Evolutionary conservation across 2,329 filamentous ascomycete genomes (phyloP).

Genomic region (Diaporthe citriasiana): DNA sequence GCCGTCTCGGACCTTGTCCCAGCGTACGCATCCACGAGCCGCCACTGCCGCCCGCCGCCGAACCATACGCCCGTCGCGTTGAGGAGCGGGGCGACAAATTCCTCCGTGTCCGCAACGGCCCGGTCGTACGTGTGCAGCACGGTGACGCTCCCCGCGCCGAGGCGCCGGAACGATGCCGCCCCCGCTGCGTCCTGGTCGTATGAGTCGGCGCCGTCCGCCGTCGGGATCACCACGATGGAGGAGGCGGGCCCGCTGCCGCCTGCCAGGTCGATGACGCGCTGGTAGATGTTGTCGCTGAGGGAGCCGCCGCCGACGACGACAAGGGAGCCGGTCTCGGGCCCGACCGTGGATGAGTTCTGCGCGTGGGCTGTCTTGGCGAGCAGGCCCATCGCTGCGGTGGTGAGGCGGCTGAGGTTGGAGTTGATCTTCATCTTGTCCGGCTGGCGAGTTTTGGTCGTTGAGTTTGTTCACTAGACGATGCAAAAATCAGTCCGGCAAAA

Average conservation of each 20-base stretch:
- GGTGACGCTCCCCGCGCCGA: slow-evolving; percentile 49
- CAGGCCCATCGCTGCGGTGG: slow-evolving; percentile 24
- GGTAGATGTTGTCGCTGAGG: slow-evolving; percentile 50
- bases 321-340: slow-evolving; percentile 49
- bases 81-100: slow-evolving; percentile 48
- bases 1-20: slow-evolving; percentile 49
- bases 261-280: slow-evolving; percentile 49
- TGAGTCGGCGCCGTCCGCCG: slow-evolving; percentile 47
- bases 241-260: slow-evolving; percentile 47
- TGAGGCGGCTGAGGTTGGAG: background rate
- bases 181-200: slow-evolving; percentile 49
- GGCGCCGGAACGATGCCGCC: slow-evolving; percentile 48
- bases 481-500: background rate
- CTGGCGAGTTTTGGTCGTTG: background rate
- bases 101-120: slow-evolving; percentile 50
- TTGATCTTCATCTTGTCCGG: slow-evolving; percentile 14
- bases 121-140: slow-evolving; percentile 52
- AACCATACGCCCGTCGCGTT: slow-evolving; percentile 50
- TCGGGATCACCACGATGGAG: slow-evolving; percentile 50
- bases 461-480: background rate
- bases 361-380: background rate
- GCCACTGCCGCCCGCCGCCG: slow-evolving; percentile 52
- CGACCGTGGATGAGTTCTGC: slow-evolving; percentile 43
- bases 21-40: slow-evolving; percentile 52
- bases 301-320: slow-evolving; percentile 51